These are phyloP conservation scores for Pythium volutum DNA, from an alignment of 352 stramenopile genomes.

Conservation along the genomic window DNA sequence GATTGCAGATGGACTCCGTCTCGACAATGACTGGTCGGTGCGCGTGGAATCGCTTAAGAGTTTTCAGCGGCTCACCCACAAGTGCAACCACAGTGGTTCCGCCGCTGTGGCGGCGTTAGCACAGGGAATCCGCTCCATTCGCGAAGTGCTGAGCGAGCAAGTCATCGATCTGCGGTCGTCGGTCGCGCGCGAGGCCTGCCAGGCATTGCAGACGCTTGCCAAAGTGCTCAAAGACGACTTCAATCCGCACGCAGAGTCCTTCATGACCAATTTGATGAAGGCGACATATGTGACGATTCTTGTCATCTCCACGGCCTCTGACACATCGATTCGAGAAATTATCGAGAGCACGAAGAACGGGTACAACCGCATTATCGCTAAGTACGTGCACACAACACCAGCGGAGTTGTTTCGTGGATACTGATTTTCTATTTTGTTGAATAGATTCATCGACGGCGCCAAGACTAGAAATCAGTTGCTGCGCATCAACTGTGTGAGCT, in stretches of 20 bases:
- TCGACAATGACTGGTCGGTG: conserved; percentile 76
- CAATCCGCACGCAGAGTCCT: conserved; percentile 72
- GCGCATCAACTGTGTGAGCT: conserved; percentile 63
- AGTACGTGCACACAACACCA: conserved; percentile 33
- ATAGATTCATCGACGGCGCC: conserved; percentile 70
- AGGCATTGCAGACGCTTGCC: conserved; percentile 63
- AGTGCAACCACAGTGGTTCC: conserved; percentile 39
- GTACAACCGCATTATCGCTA: conserved; percentile 66
- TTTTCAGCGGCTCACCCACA: conserved; percentile 51
- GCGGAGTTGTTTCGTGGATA: not conserved
- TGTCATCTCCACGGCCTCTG: conserved; percentile 74
- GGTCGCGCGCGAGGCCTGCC: conserved; percentile 70
- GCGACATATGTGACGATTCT: conserved; percentile 87
- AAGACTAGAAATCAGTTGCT: conserved; percentile 76
- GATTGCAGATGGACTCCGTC: conserved; percentile 52
- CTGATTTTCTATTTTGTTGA: not conserved
- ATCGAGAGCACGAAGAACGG: conserved; percentile 73
- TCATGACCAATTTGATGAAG: conserved; percentile 69
- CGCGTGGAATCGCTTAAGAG: conserved; percentile 67
- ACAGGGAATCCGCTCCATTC: conserved; percentile 45
- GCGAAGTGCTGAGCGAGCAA: conserved; percentile 68
- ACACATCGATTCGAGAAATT: conserved; percentile 69
- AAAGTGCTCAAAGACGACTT: conserved; percentile 68
- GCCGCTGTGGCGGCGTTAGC: conserved; percentile 28
- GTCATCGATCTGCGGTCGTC: conserved; percentile 76